A percentile compares a stretch with the other conserved stretches of the same genome.
Conservation (phyloP, 345 rosid species). For the Populus ilicifolia region DNA sequence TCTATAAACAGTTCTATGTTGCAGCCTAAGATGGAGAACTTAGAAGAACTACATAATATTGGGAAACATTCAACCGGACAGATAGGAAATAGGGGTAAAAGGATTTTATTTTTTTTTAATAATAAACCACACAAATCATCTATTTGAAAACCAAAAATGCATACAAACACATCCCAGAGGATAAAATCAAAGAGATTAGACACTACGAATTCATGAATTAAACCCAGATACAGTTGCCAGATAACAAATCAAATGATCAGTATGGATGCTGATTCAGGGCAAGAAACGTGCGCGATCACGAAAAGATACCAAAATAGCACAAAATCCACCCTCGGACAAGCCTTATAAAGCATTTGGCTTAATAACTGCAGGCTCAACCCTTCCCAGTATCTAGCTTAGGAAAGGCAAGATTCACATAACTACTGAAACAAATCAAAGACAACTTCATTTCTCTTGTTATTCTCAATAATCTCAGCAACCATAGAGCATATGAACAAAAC, state of each 20-base stretch:
- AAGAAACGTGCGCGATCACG: not conserved
- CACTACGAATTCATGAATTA: not conserved
- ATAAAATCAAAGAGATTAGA: not conserved
- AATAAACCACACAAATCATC: not conserved
- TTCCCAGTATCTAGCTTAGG: not conserved
- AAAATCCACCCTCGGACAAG: not conserved
- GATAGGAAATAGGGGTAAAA: not conserved
- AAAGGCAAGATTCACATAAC: slow-evolving; percentile 9
- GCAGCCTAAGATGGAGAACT: not conserved
- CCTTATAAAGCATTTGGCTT: not conserved
- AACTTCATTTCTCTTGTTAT: not conserved
- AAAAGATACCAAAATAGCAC: not conserved
- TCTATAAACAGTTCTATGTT: not conserved
- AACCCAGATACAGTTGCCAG: not conserved
- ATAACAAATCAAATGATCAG: not conserved
- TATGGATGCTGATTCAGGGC: not conserved
- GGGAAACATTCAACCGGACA: not conserved
- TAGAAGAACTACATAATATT: not conserved
- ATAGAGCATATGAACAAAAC: not conserved
- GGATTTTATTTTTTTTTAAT: not conserved
- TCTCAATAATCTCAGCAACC: not conserved
- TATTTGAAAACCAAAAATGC: not conserved
- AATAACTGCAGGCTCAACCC: not conserved
- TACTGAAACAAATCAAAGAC: slow-evolving; percentile 7
- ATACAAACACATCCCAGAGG: not conserved